phyloP scores from a whole-genome alignment of 2,329 filamentous ascomycete genomes.

The Chalaropsis thielavioides region DNA sequence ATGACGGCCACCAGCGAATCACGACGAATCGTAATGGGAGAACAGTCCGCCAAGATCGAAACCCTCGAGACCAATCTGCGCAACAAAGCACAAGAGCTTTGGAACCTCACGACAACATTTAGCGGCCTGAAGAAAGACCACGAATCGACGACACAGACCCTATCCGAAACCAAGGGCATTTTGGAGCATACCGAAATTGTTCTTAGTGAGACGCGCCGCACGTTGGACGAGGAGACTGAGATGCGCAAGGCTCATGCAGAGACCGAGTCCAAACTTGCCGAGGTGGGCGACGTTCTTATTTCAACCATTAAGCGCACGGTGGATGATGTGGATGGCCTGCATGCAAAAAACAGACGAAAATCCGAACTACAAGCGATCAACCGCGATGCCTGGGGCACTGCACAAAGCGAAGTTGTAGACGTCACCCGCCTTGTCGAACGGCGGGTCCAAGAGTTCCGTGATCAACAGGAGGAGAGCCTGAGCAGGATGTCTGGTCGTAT shows the following conservation, averaged over 20 bases:
- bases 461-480: constrained; percentile 58
- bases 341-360: constrained; percentile 73
- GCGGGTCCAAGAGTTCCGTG: constrained; percentile 57
- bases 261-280: constrained; percentile 64
- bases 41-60: constrained; percentile 83
- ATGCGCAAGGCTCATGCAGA: constrained; percentile 71
- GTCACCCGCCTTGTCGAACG: constrained; percentile 65
- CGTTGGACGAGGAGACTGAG: constrained; percentile 62
- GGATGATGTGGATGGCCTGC: constrained; percentile 63
- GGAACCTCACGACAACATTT: constrained; percentile 72
- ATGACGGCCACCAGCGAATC: constrained; percentile 88
- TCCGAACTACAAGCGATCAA: constrained; percentile 73
- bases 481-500: constrained; percentile 54
- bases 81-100: constrained; percentile 88
- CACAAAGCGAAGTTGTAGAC: constrained; percentile 59
- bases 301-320: constrained; percentile 66
- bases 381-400: constrained; percentile 60
- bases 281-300: constrained; percentile 61
- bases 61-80: constrained; percentile 80
- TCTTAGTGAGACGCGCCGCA: constrained; percentile 59
- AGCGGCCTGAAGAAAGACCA: constrained; percentile 82
- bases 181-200: constrained; percentile 81
- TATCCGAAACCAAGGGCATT: constrained; percentile 68
- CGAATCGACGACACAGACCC: constrained; percentile 53
- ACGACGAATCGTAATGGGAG: constrained; percentile 75